Percentiles rank a stretch among this genome's conserved stretches.
Evolutionary conservation across 2,329 filamentous ascomycete genomes (phyloP).

Genomic region (Xylaria sp.): DNA sequence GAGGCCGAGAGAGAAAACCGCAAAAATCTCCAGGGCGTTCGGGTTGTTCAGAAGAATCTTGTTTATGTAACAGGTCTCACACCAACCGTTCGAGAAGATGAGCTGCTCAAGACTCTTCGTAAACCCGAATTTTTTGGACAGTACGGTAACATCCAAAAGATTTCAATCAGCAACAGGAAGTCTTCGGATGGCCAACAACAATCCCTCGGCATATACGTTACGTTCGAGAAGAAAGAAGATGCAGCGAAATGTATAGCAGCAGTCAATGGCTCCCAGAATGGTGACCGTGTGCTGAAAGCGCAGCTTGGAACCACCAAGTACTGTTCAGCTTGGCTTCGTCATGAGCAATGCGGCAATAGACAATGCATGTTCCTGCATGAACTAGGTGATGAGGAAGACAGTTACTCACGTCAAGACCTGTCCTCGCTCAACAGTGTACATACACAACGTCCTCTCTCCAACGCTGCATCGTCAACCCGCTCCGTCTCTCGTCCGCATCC

Average conservation of each 20-base stretch:
- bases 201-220: slow-evolving; percentile 98
- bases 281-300: slow-evolving; percentile 83
- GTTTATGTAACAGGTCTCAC: slow-evolving; percentile 97
- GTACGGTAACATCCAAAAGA: slow-evolving; percentile 98
- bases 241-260: slow-evolving; percentile 89
- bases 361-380: slow-evolving; percentile 99
- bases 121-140: slow-evolving; percentile 96
- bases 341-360: slow-evolving; percentile 93
- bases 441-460: slow-evolving; percentile 75
- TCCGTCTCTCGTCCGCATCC: slow-evolving; percentile 65
- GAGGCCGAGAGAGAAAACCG: slow-evolving; percentile 95
- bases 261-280: slow-evolving; percentile 92
- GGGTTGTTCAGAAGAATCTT: slow-evolving; percentile 97
- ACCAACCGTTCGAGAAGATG: slow-evolving; percentile 91
- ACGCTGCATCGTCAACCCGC: slow-evolving; percentile 63
- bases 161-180: slow-evolving; percentile 96
- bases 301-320: slow-evolving; percentile 94
- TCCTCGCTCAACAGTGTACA: slow-evolving; percentile 94
- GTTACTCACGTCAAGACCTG: slow-evolving; percentile 92
- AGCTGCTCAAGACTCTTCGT: slow-evolving; percentile 87
- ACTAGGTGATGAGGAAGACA: slow-evolving; percentile 97
- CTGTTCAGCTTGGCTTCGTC: slow-evolving; percentile 94
- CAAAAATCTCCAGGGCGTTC: slow-evolving; percentile 93
- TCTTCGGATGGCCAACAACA: slow-evolving; percentile 79
- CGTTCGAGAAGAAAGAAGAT: slow-evolving; percentile 91